phyloP scores from a whole-genome alignment of 1,139 yeast genomes.

The Barnettozyma hawaiiensis region DNA sequence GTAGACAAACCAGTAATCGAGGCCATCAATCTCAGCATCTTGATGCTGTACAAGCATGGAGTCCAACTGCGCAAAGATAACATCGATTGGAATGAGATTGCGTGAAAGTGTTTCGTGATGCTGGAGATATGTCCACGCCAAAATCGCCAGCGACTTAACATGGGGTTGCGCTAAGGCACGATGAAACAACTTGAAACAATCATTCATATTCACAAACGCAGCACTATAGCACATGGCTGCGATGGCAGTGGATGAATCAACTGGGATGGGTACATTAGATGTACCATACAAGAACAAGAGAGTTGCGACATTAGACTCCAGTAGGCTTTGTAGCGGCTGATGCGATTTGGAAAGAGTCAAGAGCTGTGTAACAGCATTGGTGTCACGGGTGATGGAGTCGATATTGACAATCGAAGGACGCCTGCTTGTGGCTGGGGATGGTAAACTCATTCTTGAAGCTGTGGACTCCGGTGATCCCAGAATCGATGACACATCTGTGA shows the following conservation, averaged over 20 bases:
- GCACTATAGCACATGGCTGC: slow-evolving; percentile 21
- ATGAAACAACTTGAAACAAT: slow-evolving; percentile 16
- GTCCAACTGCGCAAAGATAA: slow-evolving; percentile 13
- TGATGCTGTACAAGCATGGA: slow-evolving; percentile 1
- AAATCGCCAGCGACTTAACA: slow-evolving; percentile 17
- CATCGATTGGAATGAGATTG: slow-evolving; percentile 14
- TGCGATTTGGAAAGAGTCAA: slow-evolving; percentile 10
- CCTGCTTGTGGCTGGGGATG: slow-evolving; percentile 1
- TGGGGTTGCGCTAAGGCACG: slow-evolving; percentile 11
- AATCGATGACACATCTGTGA: background rate
- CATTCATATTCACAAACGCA: slow-evolving; percentile 14
- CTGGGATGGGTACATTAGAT: slow-evolving; percentile 9
- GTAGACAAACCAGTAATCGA: slow-evolving; percentile 18
- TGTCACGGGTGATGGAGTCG: slow-evolving; percentile 1
- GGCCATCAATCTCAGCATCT: background rate
- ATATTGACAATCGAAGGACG: slow-evolving; percentile 1
- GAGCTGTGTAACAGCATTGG: slow-evolving; percentile 8
- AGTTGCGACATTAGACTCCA: slow-evolving; percentile 10
- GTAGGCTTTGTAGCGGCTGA: background rate
- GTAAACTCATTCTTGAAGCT: background rate
- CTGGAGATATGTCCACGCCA: slow-evolving; percentile 18
- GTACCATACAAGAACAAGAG: slow-evolving; percentile 14
- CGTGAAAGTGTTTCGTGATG: slow-evolving; percentile 8
- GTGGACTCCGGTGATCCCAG: slow-evolving; percentile 1
- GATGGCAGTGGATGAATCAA: slow-evolving; percentile 8